Evolutionary conservation across 2,329 filamentous ascomycete species (phyloP), one percentile per base, ranked within the genome.

Genomic region (Pestalotiopsis sp.): DNA sequence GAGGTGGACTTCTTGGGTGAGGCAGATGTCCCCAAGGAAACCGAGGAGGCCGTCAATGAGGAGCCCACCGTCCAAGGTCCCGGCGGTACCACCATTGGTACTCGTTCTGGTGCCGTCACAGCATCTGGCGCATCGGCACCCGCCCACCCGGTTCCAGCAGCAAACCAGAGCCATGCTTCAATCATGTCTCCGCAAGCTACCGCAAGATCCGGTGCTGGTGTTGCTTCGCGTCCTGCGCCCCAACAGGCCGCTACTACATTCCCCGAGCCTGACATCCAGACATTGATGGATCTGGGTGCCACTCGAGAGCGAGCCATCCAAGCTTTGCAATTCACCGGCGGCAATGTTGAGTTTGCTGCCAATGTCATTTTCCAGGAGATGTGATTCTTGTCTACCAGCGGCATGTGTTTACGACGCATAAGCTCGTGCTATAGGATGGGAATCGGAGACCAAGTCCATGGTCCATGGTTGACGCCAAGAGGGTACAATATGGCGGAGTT

Each of bases 1-100:
- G 93, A 96, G 73, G 93, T 99, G 5, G 89, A 92, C 0, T 99
- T 99, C 80, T 84, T 99, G 13, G 92, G 93, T 61, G 96, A 98
- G 81, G 92, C 92, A 2, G 95, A 99, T 72, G 97, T 98, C 66
- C 96, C 96, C n/a, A 97, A 92, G 79, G 89, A 91, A 61, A 85
- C 90, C 58, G 92, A 95, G 73, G 91, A 93, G 70, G 89, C 89
- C 3, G 85, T 91, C 69, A 87, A 91, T 66, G 87, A 93, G 68
- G 95, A 98, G 81, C 94, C 95, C 4, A 94, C 92, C 14, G 89
- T 98, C 63, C 87, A 90, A 59, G 96, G 96, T 0, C 93, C 95
- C 0, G 93, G 92, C 52, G 95, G 95, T n/a, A 97, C 93, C 12
- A 91, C 93, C 63, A 94, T 98, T 71, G 95, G 95, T 58, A 91